Conservation (phyloP, 345 rosid genomes). For the Heritiera littoralis region DNA sequence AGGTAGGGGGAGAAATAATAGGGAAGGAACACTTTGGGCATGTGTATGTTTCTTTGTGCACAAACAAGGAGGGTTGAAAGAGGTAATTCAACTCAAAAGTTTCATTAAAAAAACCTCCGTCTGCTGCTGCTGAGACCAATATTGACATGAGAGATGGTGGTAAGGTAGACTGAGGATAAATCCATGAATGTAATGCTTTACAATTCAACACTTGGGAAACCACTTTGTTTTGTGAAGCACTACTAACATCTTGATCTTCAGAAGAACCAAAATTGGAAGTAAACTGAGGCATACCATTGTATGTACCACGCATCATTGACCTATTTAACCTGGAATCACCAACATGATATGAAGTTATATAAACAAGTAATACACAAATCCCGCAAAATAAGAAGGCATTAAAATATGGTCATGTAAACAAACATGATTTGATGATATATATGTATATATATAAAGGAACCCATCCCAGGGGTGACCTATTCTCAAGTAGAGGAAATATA, state of each 20-base stretch:
- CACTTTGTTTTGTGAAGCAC: constrained; percentile 39
- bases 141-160: constrained; percentile 73
- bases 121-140: constrained; percentile 54
- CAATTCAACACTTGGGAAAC: constrained; percentile 47
- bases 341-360: constrained; percentile 8
- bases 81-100: constrained; percentile 10
- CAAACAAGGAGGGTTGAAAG: neutral
- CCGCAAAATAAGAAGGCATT: neutral
- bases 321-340: constrained; percentile 62
- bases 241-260: constrained; percentile 17
- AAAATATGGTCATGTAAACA: neutral
- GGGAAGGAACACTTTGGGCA: neutral
- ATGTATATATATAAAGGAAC: neutral
- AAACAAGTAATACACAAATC: constrained; percentile 12
- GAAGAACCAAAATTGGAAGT: constrained; percentile 35
- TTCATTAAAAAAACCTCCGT: constrained; percentile 57
- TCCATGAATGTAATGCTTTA: constrained; percentile 78
- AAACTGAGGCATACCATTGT: constrained; percentile 47
- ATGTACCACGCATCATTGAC: constrained; percentile 50
- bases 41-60: neutral
- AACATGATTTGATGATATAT: neutral
- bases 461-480: neutral
- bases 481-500: constrained; percentile 20
- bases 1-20: neutral
- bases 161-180: constrained; percentile 83